These are phyloP conservation scores for Lasiodiplodia sp. DNA, from an alignment of 2,329 filamentous ascomycete species.

Conservation along the genomic window DNA sequence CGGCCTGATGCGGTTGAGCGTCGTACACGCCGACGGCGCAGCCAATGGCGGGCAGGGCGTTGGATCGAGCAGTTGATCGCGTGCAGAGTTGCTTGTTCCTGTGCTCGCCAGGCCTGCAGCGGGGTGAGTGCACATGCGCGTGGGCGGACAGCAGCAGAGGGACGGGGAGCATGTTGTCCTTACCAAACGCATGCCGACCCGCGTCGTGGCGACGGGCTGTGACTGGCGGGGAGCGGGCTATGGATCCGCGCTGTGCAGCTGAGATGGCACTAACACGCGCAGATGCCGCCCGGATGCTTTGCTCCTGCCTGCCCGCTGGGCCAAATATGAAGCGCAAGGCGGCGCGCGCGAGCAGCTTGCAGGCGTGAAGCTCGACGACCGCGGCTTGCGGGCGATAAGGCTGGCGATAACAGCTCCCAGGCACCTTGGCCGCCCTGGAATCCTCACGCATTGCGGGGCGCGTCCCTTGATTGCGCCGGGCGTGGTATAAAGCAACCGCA, in stretches of 20 bases:
- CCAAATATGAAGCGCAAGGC: background rate
- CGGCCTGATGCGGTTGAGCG: background rate
- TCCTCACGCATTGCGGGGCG: conserved; percentile 19
- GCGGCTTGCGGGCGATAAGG: conserved; percentile 18
- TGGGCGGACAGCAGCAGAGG: background rate
- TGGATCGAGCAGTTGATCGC: conserved; percentile 12
- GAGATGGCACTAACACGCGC: conserved; percentile 15
- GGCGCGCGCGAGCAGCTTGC: background rate
- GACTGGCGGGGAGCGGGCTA: conserved; percentile 14
- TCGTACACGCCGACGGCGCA: background rate
- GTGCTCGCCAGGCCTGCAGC: conserved; percentile 4
- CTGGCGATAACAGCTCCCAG: conserved; percentile 11
- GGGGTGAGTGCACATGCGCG: background rate
- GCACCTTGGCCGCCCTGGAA: background rate
- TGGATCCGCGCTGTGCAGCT: conserved; percentile 21
- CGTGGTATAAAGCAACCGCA: conserved; percentile 12
- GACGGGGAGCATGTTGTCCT: conserved; percentile 8
- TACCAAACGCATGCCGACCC: conserved; percentile 2
- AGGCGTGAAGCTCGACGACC: background rate
- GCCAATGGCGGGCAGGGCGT: background rate
- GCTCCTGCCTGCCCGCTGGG: background rate
- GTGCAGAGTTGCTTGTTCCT: conserved; percentile 26
- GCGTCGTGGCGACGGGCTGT: conserved; percentile 13
- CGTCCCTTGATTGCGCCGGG: conserved; percentile 5
- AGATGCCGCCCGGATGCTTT: background rate